A percentile compares a stretch with the other conserved stretches of the same genome.
phyloP scores from a whole-genome alignment of 192 early-diverging fungal genomes.

The Coemansia sp. region DNA sequence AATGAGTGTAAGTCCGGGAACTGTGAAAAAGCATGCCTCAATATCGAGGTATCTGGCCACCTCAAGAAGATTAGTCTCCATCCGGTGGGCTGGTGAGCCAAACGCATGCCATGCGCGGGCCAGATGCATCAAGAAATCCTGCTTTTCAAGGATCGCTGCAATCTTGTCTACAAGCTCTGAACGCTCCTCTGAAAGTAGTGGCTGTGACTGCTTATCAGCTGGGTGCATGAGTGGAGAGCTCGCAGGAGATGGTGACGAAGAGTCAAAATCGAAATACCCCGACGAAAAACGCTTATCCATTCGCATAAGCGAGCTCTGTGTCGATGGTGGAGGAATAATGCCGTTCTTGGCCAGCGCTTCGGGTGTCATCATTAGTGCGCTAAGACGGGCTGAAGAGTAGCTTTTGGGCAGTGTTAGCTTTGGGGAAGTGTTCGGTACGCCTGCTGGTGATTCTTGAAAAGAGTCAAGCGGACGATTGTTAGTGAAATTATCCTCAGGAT shows the following conservation, averaged over 20 bases:
- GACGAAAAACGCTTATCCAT: slow-evolving; percentile 12
- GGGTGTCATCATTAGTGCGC: slow-evolving; percentile 35
- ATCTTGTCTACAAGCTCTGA: slow-evolving; percentile 41
- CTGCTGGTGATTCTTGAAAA: neutral
- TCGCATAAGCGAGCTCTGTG: slow-evolving; percentile 20
- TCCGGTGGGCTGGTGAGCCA: slow-evolving; percentile 60
- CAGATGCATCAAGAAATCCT: slow-evolving; percentile 59
- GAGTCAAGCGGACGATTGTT: neutral
- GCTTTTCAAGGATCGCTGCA: slow-evolving; percentile 61
- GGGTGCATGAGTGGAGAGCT: neutral
- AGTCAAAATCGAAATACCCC: slow-evolving; percentile 20
- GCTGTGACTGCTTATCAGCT: slow-evolving; percentile 1
- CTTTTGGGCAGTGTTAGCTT: slow-evolving; percentile 3
- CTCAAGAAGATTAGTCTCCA: slow-evolving; percentile 58
- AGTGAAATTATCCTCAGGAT: neutral
- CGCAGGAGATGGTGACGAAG: too few species aligned
- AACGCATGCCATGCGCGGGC: slow-evolving; percentile 62
- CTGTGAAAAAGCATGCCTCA: slow-evolving; percentile 60
- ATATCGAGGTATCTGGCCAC: slow-evolving; percentile 56
- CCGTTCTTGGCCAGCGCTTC: slow-evolving; percentile 32
- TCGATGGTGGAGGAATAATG: slow-evolving; percentile 33
- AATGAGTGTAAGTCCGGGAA: slow-evolving; percentile 64
- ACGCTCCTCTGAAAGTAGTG: slow-evolving; percentile 5
- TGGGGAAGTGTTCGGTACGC: too few species aligned
- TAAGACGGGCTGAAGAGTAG: slow-evolving; percentile 24